Base-by-base conservation (phyloP, 768 basidiomycete genomes). In the Mycena haematopus region DNA sequence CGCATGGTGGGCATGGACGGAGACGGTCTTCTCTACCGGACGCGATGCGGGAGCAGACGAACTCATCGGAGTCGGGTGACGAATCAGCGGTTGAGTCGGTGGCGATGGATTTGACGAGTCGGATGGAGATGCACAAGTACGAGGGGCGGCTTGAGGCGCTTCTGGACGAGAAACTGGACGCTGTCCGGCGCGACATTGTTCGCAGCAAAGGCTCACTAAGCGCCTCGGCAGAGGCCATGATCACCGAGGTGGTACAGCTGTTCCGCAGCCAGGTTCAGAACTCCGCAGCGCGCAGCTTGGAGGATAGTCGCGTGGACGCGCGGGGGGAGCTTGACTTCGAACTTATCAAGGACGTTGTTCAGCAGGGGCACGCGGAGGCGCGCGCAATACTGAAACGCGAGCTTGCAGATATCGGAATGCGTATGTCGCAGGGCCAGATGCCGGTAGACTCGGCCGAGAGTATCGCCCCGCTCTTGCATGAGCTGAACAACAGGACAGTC, bases 291-390 rank as follows among this genome's bases (percentile, higher is more conserved):
- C 81, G 82, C 47, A 80, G 82, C 21, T 65, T 82, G 52, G 88
- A 90, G 22, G 86, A 88, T 58, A 84, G 82, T 62, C 86, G 84
- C 68, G 78, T 85, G 76, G 90, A 92, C 68, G 90, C 88, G 24
- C 84, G 86, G 31, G 90, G 89, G 21, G 91, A 93, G 65, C 75
- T 92, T 25, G 92, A 93, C 74, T 86, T 92, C 71, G 88, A 92
- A 70, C 77, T 91, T 63, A 82, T 94, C 70, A 88, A 83, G 69
- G 86, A 86, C 62, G 78, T 87, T 38, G 78, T 94, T 22, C 85
- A 91, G 65, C 83, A 90, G 67, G 84, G 86, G 14, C 87, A 91
- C 36, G 79, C 82, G 40, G 85, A 90, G 60, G 74, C 86, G n/a
- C 75, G 87, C 1, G 76, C 80, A 2, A 68, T 82, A 15, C 71